A percentile compares a stretch with the other conserved stretches of the same genome.
Conservation (phyloP, 352 stramenopile species). For the Phytophthora sp. region DNA sequence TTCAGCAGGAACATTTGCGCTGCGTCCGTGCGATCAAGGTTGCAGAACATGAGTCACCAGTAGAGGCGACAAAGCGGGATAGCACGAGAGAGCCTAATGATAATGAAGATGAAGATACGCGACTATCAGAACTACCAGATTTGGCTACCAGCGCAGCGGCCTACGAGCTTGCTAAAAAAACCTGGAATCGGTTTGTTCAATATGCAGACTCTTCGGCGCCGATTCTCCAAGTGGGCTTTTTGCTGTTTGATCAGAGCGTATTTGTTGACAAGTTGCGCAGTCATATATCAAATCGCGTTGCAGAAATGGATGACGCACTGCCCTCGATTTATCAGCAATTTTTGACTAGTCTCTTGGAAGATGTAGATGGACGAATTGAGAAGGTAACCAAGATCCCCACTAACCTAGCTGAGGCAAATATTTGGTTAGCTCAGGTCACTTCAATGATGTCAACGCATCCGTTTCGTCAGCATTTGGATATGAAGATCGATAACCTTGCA, state of each 20-base stretch:
- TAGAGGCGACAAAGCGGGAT: slow-evolving; percentile 1
- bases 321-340: slow-evolving; percentile 62
- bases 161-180: slow-evolving; percentile 48
- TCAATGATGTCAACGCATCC: slow-evolving; percentile 59
- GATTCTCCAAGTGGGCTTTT: slow-evolving; percentile 53
- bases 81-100: not conserved
- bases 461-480: slow-evolving; percentile 59
- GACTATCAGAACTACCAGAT: slow-evolving; percentile 22
- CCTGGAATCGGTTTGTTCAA: slow-evolving; percentile 43
- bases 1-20: slow-evolving; percentile 42
- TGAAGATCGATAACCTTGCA: slow-evolving; percentile 57
- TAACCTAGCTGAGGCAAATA: slow-evolving; percentile 48
- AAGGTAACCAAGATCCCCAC: slow-evolving; percentile 67
- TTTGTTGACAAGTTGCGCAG: slow-evolving; percentile 42
- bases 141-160: slow-evolving; percentile 30
- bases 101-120: slow-evolving; percentile 13
- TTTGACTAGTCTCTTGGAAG: slow-evolving; percentile 46
- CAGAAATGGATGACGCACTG: slow-evolving; percentile 47
- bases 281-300: slow-evolving; percentile 39
- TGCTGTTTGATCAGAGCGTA: slow-evolving; percentile 60
- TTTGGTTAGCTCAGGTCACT: slow-evolving; percentile 56
- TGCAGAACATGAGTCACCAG: slow-evolving; percentile 20
- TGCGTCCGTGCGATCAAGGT: slow-evolving; percentile 41
- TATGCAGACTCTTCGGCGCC: slow-evolving; percentile 38
- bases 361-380: slow-evolving; percentile 63